These are phyloP conservation scores for Orbilia ellipsospora DNA, from an alignment of 2,329 filamentous ascomycete genomes.

Conservation along the genomic window DNA sequence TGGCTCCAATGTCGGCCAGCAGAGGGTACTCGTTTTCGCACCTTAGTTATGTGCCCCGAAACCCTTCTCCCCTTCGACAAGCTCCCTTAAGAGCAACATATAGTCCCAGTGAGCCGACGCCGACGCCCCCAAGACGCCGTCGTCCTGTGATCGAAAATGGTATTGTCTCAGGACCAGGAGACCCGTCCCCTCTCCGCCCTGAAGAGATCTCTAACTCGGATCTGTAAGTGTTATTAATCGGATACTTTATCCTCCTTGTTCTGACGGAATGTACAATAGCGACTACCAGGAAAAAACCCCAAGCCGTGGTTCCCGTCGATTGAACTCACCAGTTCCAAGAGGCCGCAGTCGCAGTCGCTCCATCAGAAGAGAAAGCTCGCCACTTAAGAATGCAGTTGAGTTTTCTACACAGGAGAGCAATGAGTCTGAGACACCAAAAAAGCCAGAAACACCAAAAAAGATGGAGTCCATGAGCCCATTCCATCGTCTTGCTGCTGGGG, in stretches of 20 bases:
- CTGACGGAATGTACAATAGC: slow-evolving; percentile 6
- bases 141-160: slow-evolving; percentile 27
- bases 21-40: slow-evolving; percentile 25
- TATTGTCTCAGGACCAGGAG: slow-evolving; percentile 16
- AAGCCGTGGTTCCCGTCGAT: neutral
- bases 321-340: slow-evolving; percentile 7
- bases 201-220: slow-evolving; percentile 32
- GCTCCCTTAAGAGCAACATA: slow-evolving; percentile 25
- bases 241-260: neutral
- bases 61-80: slow-evolving; percentile 36
- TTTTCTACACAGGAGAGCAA: slow-evolving; percentile 24
- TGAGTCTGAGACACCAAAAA: slow-evolving; percentile 19
- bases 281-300: slow-evolving; percentile 18
- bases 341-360: slow-evolving; percentile 34
- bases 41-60: slow-evolving; percentile 28
- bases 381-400: slow-evolving; percentile 50
- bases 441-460: neutral
- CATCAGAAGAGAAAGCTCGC: slow-evolving; percentile 42
- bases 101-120: slow-evolving; percentile 38
- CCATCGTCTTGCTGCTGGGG: slow-evolving; percentile 10
- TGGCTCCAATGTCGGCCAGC: slow-evolving; percentile 8
- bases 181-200: slow-evolving; percentile 44
- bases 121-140: slow-evolving; percentile 11
- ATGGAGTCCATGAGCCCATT: slow-evolving; percentile 14
- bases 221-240: slow-evolving; percentile 21